Conservation (phyloP, 2,329 filamentous ascomycete species). For the Chrysoporthe puriensis region DNA sequence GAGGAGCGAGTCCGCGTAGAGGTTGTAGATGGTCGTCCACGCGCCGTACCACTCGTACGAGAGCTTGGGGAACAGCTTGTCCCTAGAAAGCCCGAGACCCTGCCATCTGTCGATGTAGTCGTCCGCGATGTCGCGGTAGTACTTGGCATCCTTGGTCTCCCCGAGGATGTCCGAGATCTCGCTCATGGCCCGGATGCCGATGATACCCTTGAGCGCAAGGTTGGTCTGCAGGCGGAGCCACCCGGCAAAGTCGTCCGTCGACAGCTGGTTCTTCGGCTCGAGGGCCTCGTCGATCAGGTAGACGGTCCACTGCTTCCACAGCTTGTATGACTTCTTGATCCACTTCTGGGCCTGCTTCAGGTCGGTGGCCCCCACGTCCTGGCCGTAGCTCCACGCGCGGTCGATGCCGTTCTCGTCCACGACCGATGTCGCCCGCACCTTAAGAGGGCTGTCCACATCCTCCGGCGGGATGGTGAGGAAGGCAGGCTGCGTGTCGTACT, state of each 20-base stretch:
- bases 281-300: slow-evolving; percentile 73
- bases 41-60: slow-evolving; percentile 82
- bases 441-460: slow-evolving; percentile 31
- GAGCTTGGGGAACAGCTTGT: slow-evolving; percentile 74
- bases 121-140: slow-evolving; percentile 66
- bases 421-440: slow-evolving; percentile 21
- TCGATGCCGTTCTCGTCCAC: slow-evolving; percentile 36
- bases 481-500: slow-evolving; percentile 60
- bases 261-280: slow-evolving; percentile 72
- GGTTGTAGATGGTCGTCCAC: slow-evolving; percentile 81
- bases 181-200: slow-evolving; percentile 79
- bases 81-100: slow-evolving; percentile 69
- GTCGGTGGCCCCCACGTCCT: slow-evolving; percentile 43
- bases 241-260: slow-evolving; percentile 78
- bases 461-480: slow-evolving; percentile 42
- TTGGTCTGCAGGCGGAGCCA: slow-evolving; percentile 77
- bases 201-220: slow-evolving; percentile 74
- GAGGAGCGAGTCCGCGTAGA: slow-evolving; percentile 75
- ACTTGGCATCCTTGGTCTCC: slow-evolving; percentile 58
- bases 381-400: slow-evolving; percentile 55
- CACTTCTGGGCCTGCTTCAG: slow-evolving; percentile 46
- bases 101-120: slow-evolving; percentile 74
- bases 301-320: slow-evolving; percentile 78
- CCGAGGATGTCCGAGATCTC: slow-evolving; percentile 65
- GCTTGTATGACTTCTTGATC: slow-evolving; percentile 58